Evolutionary conservation across 305 asterid species (phyloP), one percentile per base, ranked within the genome.

Genomic region (Fraxinus ornus): DNA sequence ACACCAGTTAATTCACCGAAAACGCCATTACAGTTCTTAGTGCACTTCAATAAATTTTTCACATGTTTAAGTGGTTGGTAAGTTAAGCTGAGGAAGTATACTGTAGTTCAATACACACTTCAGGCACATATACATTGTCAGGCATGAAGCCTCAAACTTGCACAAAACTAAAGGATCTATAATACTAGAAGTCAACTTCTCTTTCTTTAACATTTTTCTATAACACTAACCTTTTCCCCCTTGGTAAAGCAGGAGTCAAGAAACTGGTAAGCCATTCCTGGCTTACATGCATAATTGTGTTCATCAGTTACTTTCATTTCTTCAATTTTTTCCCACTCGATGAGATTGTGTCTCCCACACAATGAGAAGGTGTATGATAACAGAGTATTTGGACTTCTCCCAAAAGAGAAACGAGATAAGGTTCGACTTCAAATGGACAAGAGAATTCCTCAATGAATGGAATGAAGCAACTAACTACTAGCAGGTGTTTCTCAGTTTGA

Each of bases 1-100:
- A 12, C 75, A 68, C 21, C 10, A 87, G 74, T 70, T 77, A 79
- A 64, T 62, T 62, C 78, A 77, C 19, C 3, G 2, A 22, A 66
- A 22, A 17, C 17, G 9, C n/a, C 17, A 22, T 52, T 52, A 52
- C 8, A 52, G 22, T 52, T 52, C 62, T 52, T 52, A 52, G 7
- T 66, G 15, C 73, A 26, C 35, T 66, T 66, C 35, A 64, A 62
- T 3, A 9, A 64, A 2, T 6, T 60, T 19, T 6, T 60, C 13
- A 21, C 32, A 1, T 7, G 4, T 22, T 62, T 47, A 47, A 13
- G 19, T 15, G 22, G 22, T 52, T 17, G 62, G 62, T 22, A 66
- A 66, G 35, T 66, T 24, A 2, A 66, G 36, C 72, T 9, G 32
- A 62, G 60, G 30, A 10, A 52, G 62, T 52, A 52, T 52, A 17